A percentile compares a stretch with the other conserved stretches of the same genome.
Conservation (phyloP, 495 filamentous ascomycete species). For the Evansstolkia leycettana region DNA sequence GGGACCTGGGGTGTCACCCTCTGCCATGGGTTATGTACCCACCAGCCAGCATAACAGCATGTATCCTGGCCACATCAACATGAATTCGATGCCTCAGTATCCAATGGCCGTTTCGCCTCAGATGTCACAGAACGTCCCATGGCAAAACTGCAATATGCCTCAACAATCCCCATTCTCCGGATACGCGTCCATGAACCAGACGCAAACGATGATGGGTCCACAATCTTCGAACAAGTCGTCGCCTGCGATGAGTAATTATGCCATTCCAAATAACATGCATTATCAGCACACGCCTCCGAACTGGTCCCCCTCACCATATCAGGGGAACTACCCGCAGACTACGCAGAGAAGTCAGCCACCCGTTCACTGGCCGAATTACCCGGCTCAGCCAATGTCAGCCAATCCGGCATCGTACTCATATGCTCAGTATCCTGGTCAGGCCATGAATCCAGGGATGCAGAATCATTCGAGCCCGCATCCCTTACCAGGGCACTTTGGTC, state of each 20-base stretch:
- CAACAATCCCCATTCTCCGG: conserved; percentile 29
- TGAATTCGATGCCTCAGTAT: conserved; percentile 24
- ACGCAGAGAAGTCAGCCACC: conserved; percentile 23
- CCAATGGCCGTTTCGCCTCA: conserved; percentile 26
- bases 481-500: conserved; percentile 68
- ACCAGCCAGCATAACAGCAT: conserved; percentile 13
- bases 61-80: conserved; percentile 20
- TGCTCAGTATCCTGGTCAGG: conserved; percentile 61
- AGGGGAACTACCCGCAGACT: conserved; percentile 30
- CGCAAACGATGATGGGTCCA: conserved; percentile 24
- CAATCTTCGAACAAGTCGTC: conserved; percentile 28
- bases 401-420: conserved; percentile 54
- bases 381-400: conserved; percentile 21
- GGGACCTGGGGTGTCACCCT: conserved; percentile 26
- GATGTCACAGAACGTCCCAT: conserved; percentile 24
- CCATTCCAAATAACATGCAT: conserved; percentile 17
- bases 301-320: conserved; percentile 26
- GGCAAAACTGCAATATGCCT: conserved; percentile 24
- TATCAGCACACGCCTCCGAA: conserved; percentile 16
- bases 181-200: conserved; percentile 28
- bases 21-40: conserved; percentile 20
- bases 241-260: conserved; percentile 30
- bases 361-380: conserved; percentile 26
- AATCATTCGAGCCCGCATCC: conserved; percentile 48
- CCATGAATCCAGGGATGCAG: conserved; percentile 51